These are phyloP conservation scores for Lycium barbarum DNA, from an alignment of 257 asterid genomes.

Conservation along the genomic window DNA sequence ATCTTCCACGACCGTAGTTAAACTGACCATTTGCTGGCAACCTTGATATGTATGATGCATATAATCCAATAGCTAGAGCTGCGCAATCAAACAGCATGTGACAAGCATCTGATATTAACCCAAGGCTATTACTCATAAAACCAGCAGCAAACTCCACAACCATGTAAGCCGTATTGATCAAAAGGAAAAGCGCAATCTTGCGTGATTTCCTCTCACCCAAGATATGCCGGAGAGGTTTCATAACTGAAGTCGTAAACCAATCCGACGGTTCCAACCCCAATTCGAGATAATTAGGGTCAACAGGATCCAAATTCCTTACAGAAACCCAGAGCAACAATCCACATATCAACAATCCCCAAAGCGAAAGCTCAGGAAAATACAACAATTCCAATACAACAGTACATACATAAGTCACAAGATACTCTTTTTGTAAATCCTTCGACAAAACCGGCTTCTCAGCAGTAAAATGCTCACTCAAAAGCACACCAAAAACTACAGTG, in stretches of 20 bases:
- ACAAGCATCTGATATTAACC: constrained; percentile 97
- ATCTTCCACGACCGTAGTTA: constrained; percentile 95
- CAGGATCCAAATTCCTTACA: constrained; percentile 67
- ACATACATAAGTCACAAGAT: constrained; percentile 70
- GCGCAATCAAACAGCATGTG: constrained; percentile 99
- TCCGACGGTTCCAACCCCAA: constrained; percentile 73
- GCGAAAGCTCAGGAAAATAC: constrained; percentile 80
- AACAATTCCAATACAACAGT: constrained; percentile 80
- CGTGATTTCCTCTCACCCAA: constrained; percentile 90
- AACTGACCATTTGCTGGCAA: constrained; percentile 86
- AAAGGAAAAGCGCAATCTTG: constrained; percentile 84
- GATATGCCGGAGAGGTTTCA: constrained; percentile 86
- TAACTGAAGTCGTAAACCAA: constrained; percentile 52
- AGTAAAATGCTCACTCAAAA: constrained; percentile 81
- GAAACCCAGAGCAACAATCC: constrained; percentile 83
- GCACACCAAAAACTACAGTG: constrained; percentile 90
- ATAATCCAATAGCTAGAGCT: constrained; percentile 92
- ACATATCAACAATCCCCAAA: constrained; percentile 86
- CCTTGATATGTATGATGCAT: constrained; percentile 92
- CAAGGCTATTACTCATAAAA: constrained; percentile 97
- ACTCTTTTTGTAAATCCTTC: constrained; percentile 73
- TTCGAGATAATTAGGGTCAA: constrained; percentile 56
- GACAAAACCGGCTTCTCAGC: constrained; percentile 64
- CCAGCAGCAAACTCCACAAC: constrained; percentile 92
- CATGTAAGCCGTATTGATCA: constrained; percentile 94